A percentile compares a stretch with the other conserved stretches of the same genome.
These are phyloP conservation scores for Pseudonitzschia multistriata DNA, from an alignment of 108 stramenopile genomes.

Conservation along the genomic window DNA sequence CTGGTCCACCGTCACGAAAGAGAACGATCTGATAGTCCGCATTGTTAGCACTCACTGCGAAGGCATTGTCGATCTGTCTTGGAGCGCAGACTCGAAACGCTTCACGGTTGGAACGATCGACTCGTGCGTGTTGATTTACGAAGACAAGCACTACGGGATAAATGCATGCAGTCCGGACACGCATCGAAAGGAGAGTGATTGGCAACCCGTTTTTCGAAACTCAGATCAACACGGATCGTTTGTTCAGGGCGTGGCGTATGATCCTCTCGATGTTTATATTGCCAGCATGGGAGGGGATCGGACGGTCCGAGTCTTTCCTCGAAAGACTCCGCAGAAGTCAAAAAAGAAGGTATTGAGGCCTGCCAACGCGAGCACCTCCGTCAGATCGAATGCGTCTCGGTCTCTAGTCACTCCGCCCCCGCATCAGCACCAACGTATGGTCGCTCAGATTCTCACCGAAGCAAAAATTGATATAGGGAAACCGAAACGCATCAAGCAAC, in stretches of 20 bases:
- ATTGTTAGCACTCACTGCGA: slow-evolving; percentile 59
- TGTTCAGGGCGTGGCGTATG: slow-evolving; percentile 85
- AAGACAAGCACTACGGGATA: slow-evolving; percentile 33
- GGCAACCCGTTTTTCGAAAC: slow-evolving; percentile 63
- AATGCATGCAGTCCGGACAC: slow-evolving; percentile 26
- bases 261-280: slow-evolving; percentile 83
- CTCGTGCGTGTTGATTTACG: slow-evolving; percentile 50
- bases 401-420: slow-evolving; percentile 27
- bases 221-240: slow-evolving; percentile 73
- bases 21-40: slow-evolving; percentile 61
- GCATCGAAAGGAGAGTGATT: slow-evolving; percentile 39
- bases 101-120: slow-evolving; percentile 77
- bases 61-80: slow-evolving; percentile 73
- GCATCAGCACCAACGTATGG: slow-evolving; percentile 29
- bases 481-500: slow-evolving; percentile 41
- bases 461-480: slow-evolving; percentile 47
- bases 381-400: background rate
- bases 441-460: slow-evolving; percentile 30
- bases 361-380: slow-evolving; percentile 26
- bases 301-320: slow-evolving; percentile 70
- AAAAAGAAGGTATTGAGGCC: slow-evolving; percentile 45
- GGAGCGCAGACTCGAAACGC: slow-evolving; percentile 71
- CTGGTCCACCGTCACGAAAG: slow-evolving; percentile 42
- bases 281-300: slow-evolving; percentile 88
- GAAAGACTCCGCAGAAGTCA: slow-evolving; percentile 50